Evolutionary conservation across 1,284 basidiomycete species (phyloP).

Genomic region (Ustilago esculenta): DNA sequence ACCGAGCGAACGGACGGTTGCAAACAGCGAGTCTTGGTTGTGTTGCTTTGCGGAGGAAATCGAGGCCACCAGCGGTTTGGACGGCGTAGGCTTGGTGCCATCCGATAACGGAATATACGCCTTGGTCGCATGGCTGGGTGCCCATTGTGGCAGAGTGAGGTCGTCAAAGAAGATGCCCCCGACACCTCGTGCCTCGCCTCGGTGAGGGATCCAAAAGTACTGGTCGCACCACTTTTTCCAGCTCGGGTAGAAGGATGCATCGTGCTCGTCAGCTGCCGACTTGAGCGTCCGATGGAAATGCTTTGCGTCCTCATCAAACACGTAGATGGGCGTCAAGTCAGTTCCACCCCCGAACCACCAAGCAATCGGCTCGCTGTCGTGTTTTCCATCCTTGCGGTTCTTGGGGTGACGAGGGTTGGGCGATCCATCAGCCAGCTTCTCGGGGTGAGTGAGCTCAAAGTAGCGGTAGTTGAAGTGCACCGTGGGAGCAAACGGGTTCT

Average conservation of each 20-base stretch:
- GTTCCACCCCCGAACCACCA: constrained; percentile 99
- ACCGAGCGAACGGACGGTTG: constrained; percentile 58
- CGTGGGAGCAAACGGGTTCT: constrained; percentile 80
- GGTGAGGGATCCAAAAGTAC: constrained; percentile 94
- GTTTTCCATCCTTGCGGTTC: constrained; percentile 29
- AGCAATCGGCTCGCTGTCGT: constrained; percentile 71
- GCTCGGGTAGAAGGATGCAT: constrained; percentile 76
- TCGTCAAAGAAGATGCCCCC: constrained; percentile 95
- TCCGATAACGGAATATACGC: constrained; percentile 56
- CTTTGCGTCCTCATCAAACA: constrained; percentile 84
- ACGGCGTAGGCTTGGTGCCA: constrained; percentile 32
- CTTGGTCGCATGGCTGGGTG: constrained; percentile 1
- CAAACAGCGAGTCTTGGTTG: constrained; percentile 59
- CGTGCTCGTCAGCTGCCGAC: constrained; percentile 79
- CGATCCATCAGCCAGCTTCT: constrained; percentile 61
- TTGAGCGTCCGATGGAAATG: constrained; percentile 89
- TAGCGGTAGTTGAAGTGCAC: constrained; percentile 97
- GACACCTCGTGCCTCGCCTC: constrained; percentile 86
- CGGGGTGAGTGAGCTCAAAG: constrained; percentile 75
- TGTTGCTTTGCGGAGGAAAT: constrained; percentile 49
- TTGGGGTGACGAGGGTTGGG: constrained; percentile 61
- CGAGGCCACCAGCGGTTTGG: constrained; percentile 22
- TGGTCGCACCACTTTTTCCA: constrained; percentile 98
- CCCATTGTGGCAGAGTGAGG: constrained; percentile 55
- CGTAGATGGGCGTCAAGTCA: constrained; percentile 92